These are phyloP conservation scores for Hypoxylon sp. DNA, from an alignment of 2,329 filamentous ascomycete species.

Conservation along the genomic window DNA sequence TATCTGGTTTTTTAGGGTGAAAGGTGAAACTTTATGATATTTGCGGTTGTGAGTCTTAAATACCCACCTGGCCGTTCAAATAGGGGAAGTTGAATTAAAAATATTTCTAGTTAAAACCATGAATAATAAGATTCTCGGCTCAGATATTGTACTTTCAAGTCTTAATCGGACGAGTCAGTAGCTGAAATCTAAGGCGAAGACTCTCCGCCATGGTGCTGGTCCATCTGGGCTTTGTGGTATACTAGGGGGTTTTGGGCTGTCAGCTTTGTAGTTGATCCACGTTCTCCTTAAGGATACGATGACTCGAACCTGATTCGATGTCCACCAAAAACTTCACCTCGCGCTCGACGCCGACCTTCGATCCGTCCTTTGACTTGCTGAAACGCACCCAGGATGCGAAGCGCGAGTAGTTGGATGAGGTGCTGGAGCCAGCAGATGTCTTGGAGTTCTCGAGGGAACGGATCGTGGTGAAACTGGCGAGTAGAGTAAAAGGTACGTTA, in stretches of 20 bases:
- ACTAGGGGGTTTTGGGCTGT: not conserved
- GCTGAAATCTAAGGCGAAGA: not conserved
- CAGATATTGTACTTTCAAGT: too few species aligned
- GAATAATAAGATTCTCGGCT: not conserved
- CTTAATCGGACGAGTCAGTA: too few species aligned
- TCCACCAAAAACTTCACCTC: conserved; percentile 19
- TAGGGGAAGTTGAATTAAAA: not conserved
- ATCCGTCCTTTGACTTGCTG: conserved; percentile 8
- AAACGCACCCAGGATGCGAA: not conserved
- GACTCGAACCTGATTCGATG: not conserved
- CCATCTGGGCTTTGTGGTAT: not conserved
- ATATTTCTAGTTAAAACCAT: not conserved
- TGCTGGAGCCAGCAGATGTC: not conserved
- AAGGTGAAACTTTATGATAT: not conserved
- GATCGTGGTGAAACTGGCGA: not conserved
- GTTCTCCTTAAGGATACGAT: conserved; percentile 1
- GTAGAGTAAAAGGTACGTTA: conserved; percentile 5
- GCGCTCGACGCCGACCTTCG: conserved; percentile 9
- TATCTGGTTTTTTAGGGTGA: not conserved
- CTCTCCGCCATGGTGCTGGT: not conserved
- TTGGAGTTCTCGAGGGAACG: conserved; percentile 6
- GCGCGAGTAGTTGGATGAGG: not conserved
- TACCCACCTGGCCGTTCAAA: not conserved
- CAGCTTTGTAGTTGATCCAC: not conserved
- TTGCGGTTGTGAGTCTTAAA: not conserved